These are phyloP conservation scores for Trametes elegans DNA, from an alignment of 768 basidiomycete species.

Conservation along the genomic window DNA sequence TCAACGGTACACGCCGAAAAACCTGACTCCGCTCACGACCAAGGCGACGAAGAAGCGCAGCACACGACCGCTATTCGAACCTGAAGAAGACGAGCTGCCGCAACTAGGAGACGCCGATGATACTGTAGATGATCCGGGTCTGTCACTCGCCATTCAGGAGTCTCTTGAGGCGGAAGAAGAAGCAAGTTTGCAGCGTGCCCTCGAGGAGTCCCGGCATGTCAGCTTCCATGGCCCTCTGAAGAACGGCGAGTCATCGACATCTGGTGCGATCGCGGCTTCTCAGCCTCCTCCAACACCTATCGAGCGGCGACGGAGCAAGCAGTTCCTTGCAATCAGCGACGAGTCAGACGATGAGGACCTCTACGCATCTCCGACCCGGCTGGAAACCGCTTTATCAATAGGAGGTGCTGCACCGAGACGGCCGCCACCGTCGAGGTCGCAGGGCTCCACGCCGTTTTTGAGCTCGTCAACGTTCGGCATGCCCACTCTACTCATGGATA, in stretches of 20 bases:
- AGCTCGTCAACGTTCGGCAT: conserved; percentile 36
- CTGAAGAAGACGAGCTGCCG: conserved; percentile 45
- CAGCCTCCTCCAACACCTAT: neutral
- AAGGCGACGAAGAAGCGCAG: conserved; percentile 36
- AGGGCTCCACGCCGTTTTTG: conserved; percentile 1
- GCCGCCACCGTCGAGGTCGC: conserved; percentile 13
- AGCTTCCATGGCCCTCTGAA: neutral
- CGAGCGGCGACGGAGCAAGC: conserved; percentile 3
- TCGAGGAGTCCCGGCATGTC: conserved; percentile 29
- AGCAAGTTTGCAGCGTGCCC: conserved; percentile 26
- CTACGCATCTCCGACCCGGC: conserved; percentile 48
- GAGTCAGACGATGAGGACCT: conserved; percentile 43
- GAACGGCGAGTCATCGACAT: conserved; percentile 11
- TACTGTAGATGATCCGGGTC: conserved; percentile 52
- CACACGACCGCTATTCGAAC: conserved; percentile 50
- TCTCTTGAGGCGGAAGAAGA: conserved; percentile 48
- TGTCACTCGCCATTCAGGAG: conserved; percentile 61
- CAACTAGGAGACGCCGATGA: conserved; percentile 25
- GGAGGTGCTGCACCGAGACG: conserved; percentile 52
- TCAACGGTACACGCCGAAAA: conserved; percentile 44
- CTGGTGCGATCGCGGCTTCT: neutral
- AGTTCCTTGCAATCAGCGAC: conserved; percentile 6
- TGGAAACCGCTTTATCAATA: conserved; percentile 68
- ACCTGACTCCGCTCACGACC: conserved; percentile 30
- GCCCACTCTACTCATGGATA: conserved; percentile 32